phyloP scores from a whole-genome alignment of 257 asterid genomes.

The Verbascum thapsus region DNA sequence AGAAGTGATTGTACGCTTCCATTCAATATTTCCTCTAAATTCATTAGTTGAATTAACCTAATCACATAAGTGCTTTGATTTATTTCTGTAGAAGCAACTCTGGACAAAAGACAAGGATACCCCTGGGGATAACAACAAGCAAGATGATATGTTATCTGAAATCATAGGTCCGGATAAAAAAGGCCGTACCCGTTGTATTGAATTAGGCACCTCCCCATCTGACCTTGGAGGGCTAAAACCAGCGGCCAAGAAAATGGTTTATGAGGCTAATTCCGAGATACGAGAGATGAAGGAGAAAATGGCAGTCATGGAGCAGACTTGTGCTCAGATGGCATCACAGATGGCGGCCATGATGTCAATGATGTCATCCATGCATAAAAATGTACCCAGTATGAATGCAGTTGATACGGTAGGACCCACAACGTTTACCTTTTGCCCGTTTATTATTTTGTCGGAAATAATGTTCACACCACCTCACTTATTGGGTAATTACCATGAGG shows the following conservation, averaged over 20 bases:
- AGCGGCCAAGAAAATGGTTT: constrained; percentile 28
- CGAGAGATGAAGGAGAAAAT: constrained; percentile 38
- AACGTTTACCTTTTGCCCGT: neutral
- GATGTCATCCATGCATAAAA: constrained; percentile 43
- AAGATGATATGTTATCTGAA: constrained; percentile 22
- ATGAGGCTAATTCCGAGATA: constrained; percentile 40
- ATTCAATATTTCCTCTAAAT: neutral
- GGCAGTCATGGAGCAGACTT: constrained; percentile 45
- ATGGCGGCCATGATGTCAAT: constrained; percentile 49
- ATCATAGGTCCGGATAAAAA: constrained; percentile 28
- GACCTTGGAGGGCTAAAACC: constrained; percentile 21
- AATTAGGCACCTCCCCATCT: constrained; percentile 21
- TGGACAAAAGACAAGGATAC: constrained; percentile 14
- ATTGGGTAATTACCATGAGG: too few relatives aligned
- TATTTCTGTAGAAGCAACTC: constrained; percentile 24
- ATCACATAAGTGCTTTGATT: neutral
- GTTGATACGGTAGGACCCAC: constrained; percentile 27
- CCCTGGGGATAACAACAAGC: constrained; percentile 23
- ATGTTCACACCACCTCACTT: too few relatives aligned
- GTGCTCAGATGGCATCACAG: constrained; percentile 46
- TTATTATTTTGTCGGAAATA: too few relatives aligned
- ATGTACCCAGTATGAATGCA: constrained; percentile 20
- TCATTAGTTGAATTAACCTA: neutral
- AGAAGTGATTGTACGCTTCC: constrained; percentile 38
- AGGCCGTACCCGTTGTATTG: constrained; percentile 22